Base-by-base conservation (phyloP, 768 basidiomycete genomes). In the Mycena latifolia region DNA sequence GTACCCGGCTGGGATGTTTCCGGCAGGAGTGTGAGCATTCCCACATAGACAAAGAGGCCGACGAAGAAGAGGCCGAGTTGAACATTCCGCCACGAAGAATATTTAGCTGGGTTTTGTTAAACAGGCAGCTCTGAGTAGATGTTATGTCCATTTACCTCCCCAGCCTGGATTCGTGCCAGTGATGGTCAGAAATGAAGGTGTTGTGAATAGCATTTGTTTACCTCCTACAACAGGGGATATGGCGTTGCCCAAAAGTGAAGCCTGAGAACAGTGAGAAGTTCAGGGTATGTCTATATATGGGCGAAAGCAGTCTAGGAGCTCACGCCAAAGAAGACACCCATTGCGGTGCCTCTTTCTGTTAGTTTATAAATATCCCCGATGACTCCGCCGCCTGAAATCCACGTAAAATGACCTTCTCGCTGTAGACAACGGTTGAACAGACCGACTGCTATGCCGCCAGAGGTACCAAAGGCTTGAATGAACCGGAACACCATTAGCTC, bases 391-490 rank as follows among this genome's bases (percentile, higher is more conserved):
- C 77, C 88, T 65, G 77, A 75, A 41, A 76, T 81, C 70, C 72
- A 43, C 18, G 27, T 55, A 20, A 25, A 37, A 51, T 10, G 22
- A 12, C 20, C 5, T 15, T 17, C 12, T 46, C 20, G 9, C 24
- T 25, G 10, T 20, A 45, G n/a, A n/a, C 2, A 9, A 33, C 17
- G 0, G 25, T n/a, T 22, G 8, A 14, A 52, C 56, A 31, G 6
- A 66, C 68, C 69, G 24, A 70, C 69, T 25, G 61, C 52, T 3
- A 69, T 41, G 17, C 76, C 82, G 25, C 81, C 81, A 39, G 83
- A 80, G 18, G 84, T 78, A 39, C 88, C 88, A 55, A 87, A 79
- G 0, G 85, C 87, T 67, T 89, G 87, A 2, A 88, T 70, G n/a
- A 85, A 79, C 10, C 88, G 81, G 71, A 83, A 85, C 6, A 81